phyloP scores from a whole-genome alignment of 2,329 filamentous ascomycete species.

The Fusarium xylarioides region DNA sequence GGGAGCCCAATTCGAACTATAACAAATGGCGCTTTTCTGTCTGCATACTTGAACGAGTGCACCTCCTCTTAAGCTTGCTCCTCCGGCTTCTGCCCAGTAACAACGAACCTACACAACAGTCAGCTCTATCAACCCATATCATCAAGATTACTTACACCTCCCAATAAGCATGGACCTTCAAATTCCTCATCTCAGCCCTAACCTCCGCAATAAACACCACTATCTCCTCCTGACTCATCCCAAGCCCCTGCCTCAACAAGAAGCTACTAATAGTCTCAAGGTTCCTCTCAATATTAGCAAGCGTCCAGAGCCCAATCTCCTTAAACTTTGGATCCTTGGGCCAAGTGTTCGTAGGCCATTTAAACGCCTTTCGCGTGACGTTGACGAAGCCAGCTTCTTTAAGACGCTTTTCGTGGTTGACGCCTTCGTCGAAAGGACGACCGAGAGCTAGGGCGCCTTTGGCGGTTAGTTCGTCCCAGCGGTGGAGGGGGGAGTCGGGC shows the following conservation, averaged over 20 bases:
- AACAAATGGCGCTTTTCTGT: accelerated
- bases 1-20: too few relatives aligned
- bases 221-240: conserved; percentile 19
- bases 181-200: conserved; percentile 16
- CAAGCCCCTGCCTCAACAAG: conserved; percentile 1
- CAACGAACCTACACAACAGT: not conserved
- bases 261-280: conserved; percentile 8
- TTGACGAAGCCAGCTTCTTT: conserved; percentile 15
- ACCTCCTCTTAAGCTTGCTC: not conserved
- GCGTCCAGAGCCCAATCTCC: conserved; percentile 19
- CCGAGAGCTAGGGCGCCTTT: conserved; percentile 13
- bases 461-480: conserved; percentile 21
- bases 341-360: conserved; percentile 24
- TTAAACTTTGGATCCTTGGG: conserved; percentile 22
- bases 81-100: conserved; percentile 18
- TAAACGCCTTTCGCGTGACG: not conserved
- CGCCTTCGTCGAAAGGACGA: not conserved
- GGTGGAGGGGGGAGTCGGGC: not conserved
- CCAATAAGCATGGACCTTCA: conserved; percentile 12
- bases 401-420: conserved; percentile 14
- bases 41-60: too few relatives aligned
- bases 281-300: conserved; percentile 16
- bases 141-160: not conserved
- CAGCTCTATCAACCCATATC: accelerated
- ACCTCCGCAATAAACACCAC: conserved; percentile 4